Evolutionary conservation across 2,329 filamentous ascomycete species (phyloP), one percentile per base, ranked within the genome.

Genomic region (Clonostachys solani): DNA sequence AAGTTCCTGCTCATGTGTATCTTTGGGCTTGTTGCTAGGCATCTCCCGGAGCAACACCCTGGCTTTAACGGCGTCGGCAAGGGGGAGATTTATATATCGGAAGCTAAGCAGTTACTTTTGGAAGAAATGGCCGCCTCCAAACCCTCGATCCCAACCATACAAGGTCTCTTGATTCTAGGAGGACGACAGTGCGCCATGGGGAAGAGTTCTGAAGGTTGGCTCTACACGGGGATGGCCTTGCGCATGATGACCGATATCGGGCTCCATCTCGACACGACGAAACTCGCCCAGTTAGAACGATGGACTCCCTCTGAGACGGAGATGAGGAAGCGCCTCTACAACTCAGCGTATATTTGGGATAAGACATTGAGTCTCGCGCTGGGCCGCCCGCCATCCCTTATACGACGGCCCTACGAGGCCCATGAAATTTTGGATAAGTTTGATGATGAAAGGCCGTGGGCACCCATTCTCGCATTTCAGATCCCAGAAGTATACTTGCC

Each of bases 271-370:
- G 51, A 55, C 17, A 54, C 49, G 4, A 44, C 49, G 2, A 45
- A 43, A 18, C 42, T 56, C 5, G 49, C 52, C 5, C 16, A 43
- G 6, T 19, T 55, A 2, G 49, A 56, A 16, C 36, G 46, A 16
- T 56, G 50, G 54, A 55, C 54, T 0, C 47, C 54, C 3, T 46
- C 52, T n/a, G 53, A 56, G 42, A 44, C 44, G 7, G 54, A 56
- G 37, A 49, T 47, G 6, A 41, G 53, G n/a, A 55, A 55, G 36
- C 43, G 54, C 5, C 17, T 56, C 3, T 55, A 55, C 45, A 55
- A 55, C 42, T 47, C 52, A 1, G 53, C 54, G 4, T 56, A 55
- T 29, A 49, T 55, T 33, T 56, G 54, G 54, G 54, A 56, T 15
- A 56, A 56, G 38, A 55, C 54, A 1, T 33, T 56, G 17, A 55